Conservation (phyloP, 2,329 filamentous ascomycete genomes). For the Penicillium frequentans region DNA sequence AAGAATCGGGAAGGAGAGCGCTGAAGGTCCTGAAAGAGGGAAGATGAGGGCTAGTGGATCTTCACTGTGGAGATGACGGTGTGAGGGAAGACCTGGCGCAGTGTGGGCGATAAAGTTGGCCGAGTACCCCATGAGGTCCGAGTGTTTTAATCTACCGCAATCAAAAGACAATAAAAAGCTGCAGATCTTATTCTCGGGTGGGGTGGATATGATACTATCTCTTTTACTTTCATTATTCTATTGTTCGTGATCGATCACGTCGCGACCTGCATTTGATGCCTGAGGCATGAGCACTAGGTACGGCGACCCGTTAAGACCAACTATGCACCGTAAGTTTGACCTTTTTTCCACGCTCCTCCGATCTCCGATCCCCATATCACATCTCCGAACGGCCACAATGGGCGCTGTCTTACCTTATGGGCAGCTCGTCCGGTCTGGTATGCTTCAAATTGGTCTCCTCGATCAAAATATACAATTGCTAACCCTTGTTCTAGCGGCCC, state of each 20-base stretch:
- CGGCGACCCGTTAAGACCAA: conserved; percentile 20
- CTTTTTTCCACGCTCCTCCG: conserved; percentile 31
- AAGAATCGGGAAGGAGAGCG: conserved; percentile 16
- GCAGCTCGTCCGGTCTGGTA: conserved; percentile 41
- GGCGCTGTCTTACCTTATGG: conserved; percentile 38
- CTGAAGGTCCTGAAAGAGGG: conserved; percentile 26
- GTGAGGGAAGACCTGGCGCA: conserved; percentile 12
- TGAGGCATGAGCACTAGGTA: conserved; percentile 13
- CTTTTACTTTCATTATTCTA: background rate
- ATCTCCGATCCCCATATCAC: conserved; percentile 14
- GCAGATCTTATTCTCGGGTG: background rate
- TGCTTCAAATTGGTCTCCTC: background rate
- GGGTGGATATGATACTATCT: background rate
- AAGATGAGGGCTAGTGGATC: conserved; percentile 31
- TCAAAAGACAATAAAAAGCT: background rate
- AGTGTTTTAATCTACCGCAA: background rate
- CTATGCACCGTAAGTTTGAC: conserved; percentile 24
- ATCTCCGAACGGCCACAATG: conserved; percentile 38
- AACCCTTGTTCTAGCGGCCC: conserved; percentile 23
- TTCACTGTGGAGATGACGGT: conserved; percentile 30
- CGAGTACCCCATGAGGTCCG: background rate
- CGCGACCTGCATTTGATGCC: conserved; percentile 15
- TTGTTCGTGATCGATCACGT: conserved; percentile 22
- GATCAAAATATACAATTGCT: background rate
- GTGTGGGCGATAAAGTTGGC: background rate